Base-by-base conservation (phyloP, 208 protist genomes). In the Crithidia expoeki region DNA sequence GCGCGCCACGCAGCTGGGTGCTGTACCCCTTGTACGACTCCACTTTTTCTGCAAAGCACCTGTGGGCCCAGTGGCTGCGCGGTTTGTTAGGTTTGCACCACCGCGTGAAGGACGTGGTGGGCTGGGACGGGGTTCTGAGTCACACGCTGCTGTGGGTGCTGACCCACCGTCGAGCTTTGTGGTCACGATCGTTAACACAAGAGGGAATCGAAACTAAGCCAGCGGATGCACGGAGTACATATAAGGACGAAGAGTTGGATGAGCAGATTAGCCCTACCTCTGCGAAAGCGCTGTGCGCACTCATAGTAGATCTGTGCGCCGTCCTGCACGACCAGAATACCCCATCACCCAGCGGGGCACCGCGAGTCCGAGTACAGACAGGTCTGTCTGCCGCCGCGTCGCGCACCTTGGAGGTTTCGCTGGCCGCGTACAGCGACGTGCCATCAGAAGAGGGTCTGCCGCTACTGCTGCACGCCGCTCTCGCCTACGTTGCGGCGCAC, bases 101-200 rank as follows among this genome's bases (percentile, higher is more conserved):
- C 27, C 49, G 53, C 46, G 62, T 86, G 52, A 80, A 80, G 62
- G 42, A 79, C 56, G 52, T 88, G 10, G 66, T 87, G 52, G 65
- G 74, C 36, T 85, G 76, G 79, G 85, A 90, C 51, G 50, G 27
- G 9, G 38, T 88, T 40, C 72, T 90, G 46, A 67, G 66, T 51
- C 81, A 88, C 56, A 50, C 58, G 4, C 71, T 87, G 38, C 68
- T 82, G 60, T 90, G 85, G 85, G 57, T 67, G 21, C 64, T 88
- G 28, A 46, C 76, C 0, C 76, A 83, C 57, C 72, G 74, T 36
- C 34, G 62, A 27, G 51, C 51, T 28, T n/a, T 80, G 40, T 77
- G 72, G 50, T 23, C 68, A 32, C 52, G 25, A 32, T 4, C 10
- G 30, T 0, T 32, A 52, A 17, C 53, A 36, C 58, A 34, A 50